phyloP scores from a whole-genome alignment of 1,284 basidiomycete genomes.

The Apiotrichum domesticum region DNA sequence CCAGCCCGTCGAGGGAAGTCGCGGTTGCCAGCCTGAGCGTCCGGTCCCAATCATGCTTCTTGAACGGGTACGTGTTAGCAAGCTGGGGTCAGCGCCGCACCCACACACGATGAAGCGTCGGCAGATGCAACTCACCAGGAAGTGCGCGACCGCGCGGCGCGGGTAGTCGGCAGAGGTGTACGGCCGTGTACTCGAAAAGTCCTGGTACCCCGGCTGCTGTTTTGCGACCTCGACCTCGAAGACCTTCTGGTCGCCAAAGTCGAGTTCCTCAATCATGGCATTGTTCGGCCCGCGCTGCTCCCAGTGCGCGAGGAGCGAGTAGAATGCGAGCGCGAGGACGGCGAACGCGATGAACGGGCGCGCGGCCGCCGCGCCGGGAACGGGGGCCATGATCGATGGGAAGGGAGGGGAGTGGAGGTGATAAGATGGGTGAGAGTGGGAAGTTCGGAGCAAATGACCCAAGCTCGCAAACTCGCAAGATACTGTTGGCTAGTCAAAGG shows the following conservation, averaged over 20 bases:
- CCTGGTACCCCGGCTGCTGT: background rate
- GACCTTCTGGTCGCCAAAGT: background rate
- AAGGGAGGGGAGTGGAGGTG: too few relatives aligned
- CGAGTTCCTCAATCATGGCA: conserved; percentile 1
- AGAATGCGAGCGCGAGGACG: conserved; percentile 10
- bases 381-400: too few relatives aligned
- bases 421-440: too few relatives aligned
- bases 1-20: conserved; percentile 44
- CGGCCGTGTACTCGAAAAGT: background rate
- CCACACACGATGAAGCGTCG: background rate
- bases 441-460: too few relatives aligned
- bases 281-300: conserved; percentile 8
- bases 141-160: conserved; percentile 42
- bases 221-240: conserved; percentile 6
- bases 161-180: background rate
- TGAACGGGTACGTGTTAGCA: conserved; percentile 46
- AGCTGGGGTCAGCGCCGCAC: conserved; percentile 26
- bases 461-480: too few relatives aligned
- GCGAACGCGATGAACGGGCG: conserved; percentile 12
- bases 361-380: background rate
- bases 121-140: conserved; percentile 36
- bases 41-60: conserved; percentile 33
- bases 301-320: conserved; percentile 19
- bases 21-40: conserved; percentile 38
- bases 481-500: too few relatives aligned